Conservation (phyloP, 306 rosid species). For the Prosopis cineraria region DNA sequence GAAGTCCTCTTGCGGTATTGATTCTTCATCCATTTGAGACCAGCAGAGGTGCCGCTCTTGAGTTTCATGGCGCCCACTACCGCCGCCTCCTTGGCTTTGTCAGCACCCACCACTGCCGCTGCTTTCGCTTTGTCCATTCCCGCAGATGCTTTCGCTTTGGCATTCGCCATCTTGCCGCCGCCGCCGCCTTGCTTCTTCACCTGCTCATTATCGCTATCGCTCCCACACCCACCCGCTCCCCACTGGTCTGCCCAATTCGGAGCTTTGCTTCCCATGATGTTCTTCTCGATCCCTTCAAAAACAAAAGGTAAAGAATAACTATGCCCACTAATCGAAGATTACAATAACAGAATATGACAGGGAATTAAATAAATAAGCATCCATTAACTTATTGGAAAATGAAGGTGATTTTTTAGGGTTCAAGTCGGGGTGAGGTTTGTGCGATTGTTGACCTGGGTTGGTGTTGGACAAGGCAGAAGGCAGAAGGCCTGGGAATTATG, state of each 20-base stretch:
- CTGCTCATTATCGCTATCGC: constrained; percentile 35
- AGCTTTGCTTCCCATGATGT: constrained; percentile 69
- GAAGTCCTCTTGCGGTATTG: constrained; percentile 62
- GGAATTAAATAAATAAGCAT: background rate
- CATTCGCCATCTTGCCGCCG: constrained; percentile 57
- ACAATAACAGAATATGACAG: background rate
- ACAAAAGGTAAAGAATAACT: background rate
- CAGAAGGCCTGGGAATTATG: too few relatives aligned
- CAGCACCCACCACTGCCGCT: constrained; percentile 51
- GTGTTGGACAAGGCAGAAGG: too few relatives aligned
- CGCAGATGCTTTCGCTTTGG: constrained; percentile 52
- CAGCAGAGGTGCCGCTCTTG: constrained; percentile 64
- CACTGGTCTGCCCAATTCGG: constrained; percentile 85
- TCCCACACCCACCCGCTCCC: constrained; percentile 53
- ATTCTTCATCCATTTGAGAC: constrained; percentile 75
- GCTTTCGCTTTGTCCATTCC: constrained; percentile 60
- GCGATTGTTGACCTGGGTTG: too few relatives aligned
- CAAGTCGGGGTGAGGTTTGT: too few relatives aligned
- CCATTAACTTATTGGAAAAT: background rate
- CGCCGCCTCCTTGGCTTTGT: constrained; percentile 47
- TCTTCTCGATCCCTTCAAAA: background rate
- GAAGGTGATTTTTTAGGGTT: too few relatives aligned
- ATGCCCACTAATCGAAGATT: background rate
- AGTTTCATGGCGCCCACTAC: constrained; percentile 45
- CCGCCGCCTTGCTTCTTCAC: constrained; percentile 45